Evolutionary conservation across 164 flowering plant species (phyloP).

Genomic region (Vitis rotundifolia): DNA sequence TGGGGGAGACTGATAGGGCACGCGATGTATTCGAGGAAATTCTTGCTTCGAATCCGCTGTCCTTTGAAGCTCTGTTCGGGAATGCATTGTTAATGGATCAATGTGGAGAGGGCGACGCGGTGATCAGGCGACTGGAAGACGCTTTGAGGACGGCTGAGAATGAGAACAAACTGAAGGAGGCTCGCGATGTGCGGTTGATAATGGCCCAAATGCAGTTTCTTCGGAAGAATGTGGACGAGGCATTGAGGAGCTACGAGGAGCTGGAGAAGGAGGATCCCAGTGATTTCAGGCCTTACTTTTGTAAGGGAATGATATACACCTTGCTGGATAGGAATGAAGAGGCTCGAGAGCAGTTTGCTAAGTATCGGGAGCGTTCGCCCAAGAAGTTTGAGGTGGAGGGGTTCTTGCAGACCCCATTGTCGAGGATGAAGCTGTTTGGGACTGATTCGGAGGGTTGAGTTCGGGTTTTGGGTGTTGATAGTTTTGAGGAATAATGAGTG

Average conservation of each 20-base stretch:
- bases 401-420: slow-evolving; percentile 63
- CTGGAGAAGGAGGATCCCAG: slow-evolving; percentile 66
- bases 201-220: slow-evolving; percentile 80
- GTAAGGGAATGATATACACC: slow-evolving; percentile 74
- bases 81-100: slow-evolving; percentile 76
- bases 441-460: slow-evolving; percentile 31
- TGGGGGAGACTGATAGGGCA: slow-evolving; percentile 55
- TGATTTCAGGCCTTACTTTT: slow-evolving; percentile 77
- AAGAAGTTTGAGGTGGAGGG: slow-evolving; percentile 76
- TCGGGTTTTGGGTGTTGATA: not conserved
- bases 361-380: slow-evolving; percentile 68
- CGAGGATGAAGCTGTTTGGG: slow-evolving; percentile 67
- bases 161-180: slow-evolving; percentile 54
- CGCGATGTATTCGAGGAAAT: slow-evolving; percentile 70
- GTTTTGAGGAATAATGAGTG: slow-evolving; percentile 2
- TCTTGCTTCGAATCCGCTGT: slow-evolving; percentile 54
- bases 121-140: slow-evolving; percentile 50
- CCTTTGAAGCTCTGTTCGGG: slow-evolving; percentile 77
- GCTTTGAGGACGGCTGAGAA: slow-evolving; percentile 51
- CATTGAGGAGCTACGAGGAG: slow-evolving; percentile 62
- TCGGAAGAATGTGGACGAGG: slow-evolving; percentile 80
- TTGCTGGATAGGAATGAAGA: slow-evolving; percentile 65
- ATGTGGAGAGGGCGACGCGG: slow-evolving; percentile 65
- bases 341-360: slow-evolving; percentile 70
- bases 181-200: slow-evolving; percentile 67